Percentiles rank a stretch among this genome's conserved stretches.
phyloP scores from a whole-genome alignment of 352 stramenopile species.

The Phytophthora pinifolia region DNA sequence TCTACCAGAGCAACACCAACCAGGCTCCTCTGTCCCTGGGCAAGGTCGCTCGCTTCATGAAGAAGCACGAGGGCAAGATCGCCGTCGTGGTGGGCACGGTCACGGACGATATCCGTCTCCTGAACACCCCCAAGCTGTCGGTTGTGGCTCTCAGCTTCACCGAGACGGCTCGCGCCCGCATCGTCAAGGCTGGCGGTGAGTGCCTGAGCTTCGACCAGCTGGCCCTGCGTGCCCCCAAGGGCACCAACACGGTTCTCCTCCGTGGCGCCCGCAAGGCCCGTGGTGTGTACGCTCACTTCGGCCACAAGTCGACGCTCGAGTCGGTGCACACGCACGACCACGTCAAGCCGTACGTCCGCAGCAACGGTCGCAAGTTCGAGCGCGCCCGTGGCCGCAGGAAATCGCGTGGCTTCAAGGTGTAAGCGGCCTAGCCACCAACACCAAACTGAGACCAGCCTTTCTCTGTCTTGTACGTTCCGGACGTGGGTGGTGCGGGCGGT shows the following conservation, averaged over 20 bases:
- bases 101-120: conserved; percentile 98
- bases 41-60: conserved; percentile 98
- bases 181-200: conserved; percentile 97
- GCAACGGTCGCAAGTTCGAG: conserved; percentile 99
- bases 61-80: conserved; percentile 98
- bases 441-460: conserved; percentile 36
- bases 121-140: conserved; percentile 95
- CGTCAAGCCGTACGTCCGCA: conserved; percentile 99
- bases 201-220: conserved; percentile 99
- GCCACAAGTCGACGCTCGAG: conserved; percentile 96
- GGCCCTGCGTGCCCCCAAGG: conserved; percentile 96
- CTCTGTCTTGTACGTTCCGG: conserved; percentile 32
- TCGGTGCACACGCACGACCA: conserved; percentile 98
- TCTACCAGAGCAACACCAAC: conserved; percentile 99
- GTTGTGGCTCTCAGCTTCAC: conserved; percentile 98
- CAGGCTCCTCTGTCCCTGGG: conserved; percentile 96
- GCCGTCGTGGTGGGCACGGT: conserved; percentile 98
- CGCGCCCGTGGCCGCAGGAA: conserved; percentile 98
- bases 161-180: conserved; percentile 96
- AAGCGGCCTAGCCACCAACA: conserved; percentile 59
- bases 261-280: conserved; percentile 97
- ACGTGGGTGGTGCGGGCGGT: conserved; percentile 12
- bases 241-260: conserved; percentile 98
- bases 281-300: conserved; percentile 98
- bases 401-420: conserved; percentile 99